These are phyloP conservation scores for Solioccasus polychromus DNA, from an alignment of 768 basidiomycete species.

Conservation along the genomic window DNA sequence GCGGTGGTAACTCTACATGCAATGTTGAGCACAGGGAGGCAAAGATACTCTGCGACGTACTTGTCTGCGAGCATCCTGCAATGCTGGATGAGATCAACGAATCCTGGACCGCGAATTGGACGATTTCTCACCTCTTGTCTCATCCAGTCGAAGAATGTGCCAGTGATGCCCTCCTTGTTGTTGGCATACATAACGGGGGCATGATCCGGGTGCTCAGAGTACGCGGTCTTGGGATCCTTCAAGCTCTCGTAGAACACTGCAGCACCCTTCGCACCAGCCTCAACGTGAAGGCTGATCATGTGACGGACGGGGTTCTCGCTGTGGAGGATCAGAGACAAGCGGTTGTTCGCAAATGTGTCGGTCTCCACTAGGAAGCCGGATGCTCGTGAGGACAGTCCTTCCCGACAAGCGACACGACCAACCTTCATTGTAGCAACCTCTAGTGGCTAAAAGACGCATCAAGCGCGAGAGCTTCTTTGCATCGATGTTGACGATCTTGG, in stretches of 20 bases:
- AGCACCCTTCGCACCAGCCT: slow-evolving; percentile 15
- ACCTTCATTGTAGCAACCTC: slow-evolving; percentile 35
- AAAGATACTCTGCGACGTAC: slow-evolving; percentile 1
- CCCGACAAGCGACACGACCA: not conserved
- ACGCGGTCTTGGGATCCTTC: slow-evolving; percentile 20
- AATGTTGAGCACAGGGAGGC: not conserved
- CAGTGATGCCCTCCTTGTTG: slow-evolving; percentile 16
- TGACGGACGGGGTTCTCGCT: slow-evolving; percentile 21
- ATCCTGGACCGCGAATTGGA: not conserved
- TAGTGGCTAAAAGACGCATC: slow-evolving; percentile 28
- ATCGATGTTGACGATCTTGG: slow-evolving; percentile 19
- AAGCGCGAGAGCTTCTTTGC: slow-evolving; percentile 29
- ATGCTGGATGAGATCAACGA: not conserved
- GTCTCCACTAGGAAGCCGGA: slow-evolving; percentile 20
- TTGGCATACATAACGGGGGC: slow-evolving; percentile 21
- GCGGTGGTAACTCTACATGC: slow-evolving; percentile 18
- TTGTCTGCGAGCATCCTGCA: slow-evolving; percentile 20
- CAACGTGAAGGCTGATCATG: slow-evolving; percentile 19
- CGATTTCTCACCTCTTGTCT: slow-evolving; percentile 15
- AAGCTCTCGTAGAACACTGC: slow-evolving; percentile 26
- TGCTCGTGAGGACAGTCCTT: not conserved
- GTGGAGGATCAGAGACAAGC: slow-evolving; percentile 30
- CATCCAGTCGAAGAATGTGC: slow-evolving; percentile 27
- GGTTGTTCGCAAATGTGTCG: slow-evolving; percentile 35
- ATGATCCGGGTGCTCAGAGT: slow-evolving; percentile 19